Evolutionary conservation across 805 yeast species (phyloP).

Genomic region (Candida coleopterorum): DNA sequence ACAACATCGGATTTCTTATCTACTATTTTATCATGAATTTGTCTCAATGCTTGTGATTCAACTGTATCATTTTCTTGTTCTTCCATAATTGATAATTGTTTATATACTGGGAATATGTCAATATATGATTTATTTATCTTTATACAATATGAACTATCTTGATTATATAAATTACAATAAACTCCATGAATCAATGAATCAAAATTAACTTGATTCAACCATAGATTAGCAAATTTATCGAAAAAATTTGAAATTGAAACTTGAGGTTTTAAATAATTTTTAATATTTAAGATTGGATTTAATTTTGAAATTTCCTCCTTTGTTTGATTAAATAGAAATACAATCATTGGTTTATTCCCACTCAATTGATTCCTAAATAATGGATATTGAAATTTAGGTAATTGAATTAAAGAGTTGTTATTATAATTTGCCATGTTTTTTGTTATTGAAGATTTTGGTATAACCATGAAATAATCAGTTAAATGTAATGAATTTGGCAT

Average conservation of each 20-base stretch:
- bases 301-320: not conserved
- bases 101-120: conserved; percentile 18
- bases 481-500: conserved; percentile 31
- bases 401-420: conserved; percentile 9
- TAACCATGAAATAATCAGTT: conserved; percentile 32
- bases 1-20: conserved; percentile 12
- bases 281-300: conserved; percentile 17
- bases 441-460: conserved; percentile 23
- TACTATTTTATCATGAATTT: conserved; percentile 15
- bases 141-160: conserved; percentile 33
- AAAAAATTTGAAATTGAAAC: conserved; percentile 28
- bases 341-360: conserved; percentile 31
- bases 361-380: conserved; percentile 21
- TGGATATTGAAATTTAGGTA: conserved; percentile 15
- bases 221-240: conserved; percentile 37
- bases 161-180: conserved; percentile 36
- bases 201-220: conserved; percentile 31
- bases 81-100: not conserved
- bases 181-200: conserved; percentile 34
- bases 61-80: conserved; percentile 1
- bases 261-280: conserved; percentile 15
- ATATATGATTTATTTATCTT: conserved; percentile 25
- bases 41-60: conserved; percentile 20
- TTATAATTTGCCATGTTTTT: conserved; percentile 11
- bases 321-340: conserved; percentile 21